Percentiles rank a stretch among this genome's conserved stretches.
Evolutionary conservation across 1,284 basidiomycete species (phyloP).

Genomic region (Papiliotrema laurentii): DNA sequence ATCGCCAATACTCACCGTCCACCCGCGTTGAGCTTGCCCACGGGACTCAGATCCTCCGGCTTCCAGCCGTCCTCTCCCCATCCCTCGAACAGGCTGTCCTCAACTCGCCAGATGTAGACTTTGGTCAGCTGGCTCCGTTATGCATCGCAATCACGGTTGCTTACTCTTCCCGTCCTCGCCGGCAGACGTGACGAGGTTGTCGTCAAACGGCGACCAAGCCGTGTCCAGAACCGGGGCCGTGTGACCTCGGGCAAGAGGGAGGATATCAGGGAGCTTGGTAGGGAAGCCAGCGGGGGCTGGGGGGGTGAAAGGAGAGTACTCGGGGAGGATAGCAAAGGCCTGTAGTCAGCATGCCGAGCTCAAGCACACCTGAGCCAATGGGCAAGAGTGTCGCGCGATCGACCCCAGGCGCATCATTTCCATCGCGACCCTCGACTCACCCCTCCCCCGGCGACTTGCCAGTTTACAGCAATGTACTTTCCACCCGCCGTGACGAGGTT

Average conservation of each 20-base stretch:
- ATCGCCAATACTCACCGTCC: slow-evolving; percentile 45
- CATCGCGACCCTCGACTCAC: slow-evolving; percentile 20
- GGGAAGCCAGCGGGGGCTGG: slow-evolving; percentile 56
- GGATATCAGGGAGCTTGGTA: slow-evolving; percentile 81
- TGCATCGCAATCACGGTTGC: slow-evolving; percentile 3
- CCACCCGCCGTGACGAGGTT: slow-evolving; percentile 85
- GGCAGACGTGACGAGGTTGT: slow-evolving; percentile 79
- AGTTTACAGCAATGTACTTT: slow-evolving; percentile 63
- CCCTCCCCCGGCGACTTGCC: slow-evolving; percentile 92
- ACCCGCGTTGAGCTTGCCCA: slow-evolving; percentile 48
- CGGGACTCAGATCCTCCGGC: slow-evolving; percentile 78
- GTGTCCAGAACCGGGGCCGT: slow-evolving; percentile 72
- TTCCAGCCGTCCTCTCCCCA: slow-evolving; percentile 81
- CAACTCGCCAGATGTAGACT: slow-evolving; percentile 82
- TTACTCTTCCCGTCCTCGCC: slow-evolving; percentile 82
- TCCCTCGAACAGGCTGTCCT: slow-evolving; percentile 65
- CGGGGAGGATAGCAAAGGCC: slow-evolving; percentile 86
- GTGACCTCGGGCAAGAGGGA: slow-evolving; percentile 82
- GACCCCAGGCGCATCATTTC: no score
- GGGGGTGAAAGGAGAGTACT: slow-evolving; percentile 65
- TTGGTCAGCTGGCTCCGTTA: not conserved
- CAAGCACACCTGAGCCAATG: no score
- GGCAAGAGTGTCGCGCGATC: no score
- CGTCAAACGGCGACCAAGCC: slow-evolving; percentile 93
- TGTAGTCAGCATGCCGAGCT: slow-evolving; percentile 8